phyloP scores from a whole-genome alignment of 2,329 filamentous ascomycete species.

The Alternaria atra region DNA sequence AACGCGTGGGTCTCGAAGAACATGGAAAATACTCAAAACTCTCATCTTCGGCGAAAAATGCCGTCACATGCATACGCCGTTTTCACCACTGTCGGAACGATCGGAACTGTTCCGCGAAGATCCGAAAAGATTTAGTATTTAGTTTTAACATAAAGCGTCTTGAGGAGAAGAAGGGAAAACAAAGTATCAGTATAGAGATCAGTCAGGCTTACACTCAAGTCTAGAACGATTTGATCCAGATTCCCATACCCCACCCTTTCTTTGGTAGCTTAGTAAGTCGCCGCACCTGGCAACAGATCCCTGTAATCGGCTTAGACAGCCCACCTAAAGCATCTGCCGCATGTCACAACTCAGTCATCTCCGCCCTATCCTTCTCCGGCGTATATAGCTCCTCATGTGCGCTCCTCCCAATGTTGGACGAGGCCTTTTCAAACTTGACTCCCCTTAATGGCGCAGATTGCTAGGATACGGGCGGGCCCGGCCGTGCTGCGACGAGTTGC shows the following conservation, averaged over 20 bases:
- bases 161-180: neutral
- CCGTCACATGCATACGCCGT: neutral
- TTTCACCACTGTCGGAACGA: neutral
- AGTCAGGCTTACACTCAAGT: neutral
- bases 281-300: slow-evolving; percentile 17
- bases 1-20: neutral
- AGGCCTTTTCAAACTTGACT: slow-evolving; percentile 21
- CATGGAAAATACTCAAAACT: neutral
- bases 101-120: neutral
- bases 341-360: slow-evolving; percentile 28
- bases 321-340: slow-evolving; percentile 9
- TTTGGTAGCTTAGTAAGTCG: slow-evolving; percentile 14
- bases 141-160: neutral
- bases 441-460: slow-evolving; percentile 43
- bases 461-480: slow-evolving; percentile 39
- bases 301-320: slow-evolving; percentile 15
- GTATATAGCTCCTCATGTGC: slow-evolving; percentile 36
- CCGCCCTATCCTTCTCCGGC: slow-evolving; percentile 10
- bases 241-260: slow-evolving; percentile 8
- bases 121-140: neutral
- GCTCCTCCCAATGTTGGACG: slow-evolving; percentile 38
- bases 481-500: slow-evolving; percentile 32
- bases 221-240: neutral
- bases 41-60: neutral
- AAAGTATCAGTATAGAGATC: neutral